Evolutionary conservation across 2,329 filamentous ascomycete genomes (phyloP), one percentile per base, ranked within the genome.

Genomic region (Cladophialophora yegresii): DNA sequence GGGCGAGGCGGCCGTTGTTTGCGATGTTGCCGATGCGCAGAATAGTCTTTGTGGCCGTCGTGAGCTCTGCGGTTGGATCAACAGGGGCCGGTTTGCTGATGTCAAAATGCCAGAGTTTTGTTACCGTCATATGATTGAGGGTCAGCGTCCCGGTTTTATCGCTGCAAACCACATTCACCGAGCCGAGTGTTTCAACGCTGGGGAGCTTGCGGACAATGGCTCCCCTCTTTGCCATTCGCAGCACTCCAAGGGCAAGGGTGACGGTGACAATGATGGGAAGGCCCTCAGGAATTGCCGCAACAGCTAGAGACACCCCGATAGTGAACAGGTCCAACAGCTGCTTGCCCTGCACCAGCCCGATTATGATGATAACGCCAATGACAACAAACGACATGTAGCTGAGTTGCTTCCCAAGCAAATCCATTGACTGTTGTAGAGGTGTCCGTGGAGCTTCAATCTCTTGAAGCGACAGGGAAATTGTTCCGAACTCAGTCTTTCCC

Each of bases 81-180:
- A 88, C 81, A 58, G 87, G 83, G 40, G 86, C 81, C 6, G 86
- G 83, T 62, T 79, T 75, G 5, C 77, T 70, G 50, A 85, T 84
- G 69, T 92, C 91, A 76, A 96, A 96, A 75, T 93, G 91, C 95
- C 95, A 99, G 82, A 99, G 88, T 74, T 95, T 96, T 16, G 92
- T 93, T 0, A 92, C 92, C 0, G 95, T 96, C 95, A 99, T 98
- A 75, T 99, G 95, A 75, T 98, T 99, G 75, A 93, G 92, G 0
- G 95, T 99, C 66, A 99, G 80, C 1, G 95, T 99, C 33, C 93
- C 92, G 50, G 95, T 99, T 80, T 99, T 99, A 81, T 99, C 95
- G 71, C 92, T 97, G 80, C 96, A 99, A 6, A 99, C 92, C n/a
- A 99, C 93, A 73, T 98, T 99, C 64, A 99, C 95, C n/a, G 93